Base-by-base conservation (phyloP, 2,329 filamentous ascomycete genomes). In the Cadophora sp. region DNA sequence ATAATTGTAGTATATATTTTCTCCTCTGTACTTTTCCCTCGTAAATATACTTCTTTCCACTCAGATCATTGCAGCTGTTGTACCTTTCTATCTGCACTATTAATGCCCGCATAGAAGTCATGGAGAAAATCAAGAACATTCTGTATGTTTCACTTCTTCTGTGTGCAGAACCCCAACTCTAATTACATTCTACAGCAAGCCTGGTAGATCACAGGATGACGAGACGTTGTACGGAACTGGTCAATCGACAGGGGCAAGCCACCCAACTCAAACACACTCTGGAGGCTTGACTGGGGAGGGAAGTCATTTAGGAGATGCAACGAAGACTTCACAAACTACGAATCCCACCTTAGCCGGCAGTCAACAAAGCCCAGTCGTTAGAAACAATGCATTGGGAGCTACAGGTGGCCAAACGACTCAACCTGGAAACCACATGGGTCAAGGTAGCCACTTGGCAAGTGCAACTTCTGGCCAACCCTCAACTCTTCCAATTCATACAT, bases 101-200 rank as follows among this genome's bases (percentile, higher is more conserved):
- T 27, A 30, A 51, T 51, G 24, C 45, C 30, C 16, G 16, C 43
- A 27, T 9, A 47, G 48, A 61, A 68, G 73, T 67, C 64, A 78
- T 78, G 76, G 75, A 78, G 20, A 77, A 73, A 63, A 67, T 77
- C 48, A 77, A 75, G 74, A 76, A 73, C 58, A 45, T 78, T 27
- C 56, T 78, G 76, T 77, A 65, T 65, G 75, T 66, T 11, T 3
- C 27, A 33, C 14, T 11, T 55, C 11, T 20, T 50, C 20, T 1
- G 27, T 41, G 47, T 48, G 18, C 4, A 20, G 33, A n/a, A 2
- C 4, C 18, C 20, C 11, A 16, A n/a, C 20, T 39, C 41, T 30
- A 36, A 62, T 18, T 56, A 24, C 16, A 13, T 20, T 20, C 6
- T 41, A 43, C 13, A 58, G 50, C 18, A 64, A 65, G 16, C 13